A percentile compares a stretch with the other conserved stretches of the same genome.
These are phyloP conservation scores for Colletotrichum acutatum DNA, from an alignment of 2,329 filamentous ascomycete species.

Conservation along the genomic window DNA sequence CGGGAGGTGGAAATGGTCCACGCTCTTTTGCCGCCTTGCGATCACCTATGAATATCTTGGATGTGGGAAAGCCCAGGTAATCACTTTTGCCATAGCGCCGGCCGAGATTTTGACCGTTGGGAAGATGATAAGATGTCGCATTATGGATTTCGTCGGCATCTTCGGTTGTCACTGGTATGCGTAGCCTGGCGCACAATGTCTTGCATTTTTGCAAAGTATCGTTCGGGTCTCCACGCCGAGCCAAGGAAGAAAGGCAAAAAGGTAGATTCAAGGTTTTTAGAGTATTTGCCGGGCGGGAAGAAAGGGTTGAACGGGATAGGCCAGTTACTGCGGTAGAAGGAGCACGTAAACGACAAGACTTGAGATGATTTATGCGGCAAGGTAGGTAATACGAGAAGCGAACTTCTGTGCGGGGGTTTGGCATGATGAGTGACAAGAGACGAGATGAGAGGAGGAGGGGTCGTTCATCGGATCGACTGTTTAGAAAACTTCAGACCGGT, in stretches of 20 bases:
- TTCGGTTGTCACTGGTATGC: not conserved
- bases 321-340: not conserved
- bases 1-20: not conserved
- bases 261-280: not conserved
- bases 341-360: not conserved
- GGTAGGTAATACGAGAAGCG: constrained; percentile 4
- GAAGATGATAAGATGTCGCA: too few species aligned
- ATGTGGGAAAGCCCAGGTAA: not conserved
- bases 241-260: not conserved
- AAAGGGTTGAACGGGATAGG: not conserved
- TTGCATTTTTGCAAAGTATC: not conserved
- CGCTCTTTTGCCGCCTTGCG: not conserved
- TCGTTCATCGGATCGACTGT: constrained; percentile 20
- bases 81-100: not conserved
- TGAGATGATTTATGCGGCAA: constrained; percentile 21
- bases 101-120: not conserved
- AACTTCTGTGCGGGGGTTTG: not conserved
- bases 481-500: constrained; percentile 5
- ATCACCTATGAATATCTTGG: not conserved
- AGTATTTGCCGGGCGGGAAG: not conserved
- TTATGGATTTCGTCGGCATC: not conserved
- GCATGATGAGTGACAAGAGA: not conserved
- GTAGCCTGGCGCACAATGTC: not conserved
- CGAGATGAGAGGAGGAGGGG: not conserved
- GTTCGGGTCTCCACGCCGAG: not conserved